A percentile compares a stretch with the other conserved stretches of the same genome.
Conservation (phyloP, 305 asterid genomes). For the Stenogyne calaminthoides region DNA sequence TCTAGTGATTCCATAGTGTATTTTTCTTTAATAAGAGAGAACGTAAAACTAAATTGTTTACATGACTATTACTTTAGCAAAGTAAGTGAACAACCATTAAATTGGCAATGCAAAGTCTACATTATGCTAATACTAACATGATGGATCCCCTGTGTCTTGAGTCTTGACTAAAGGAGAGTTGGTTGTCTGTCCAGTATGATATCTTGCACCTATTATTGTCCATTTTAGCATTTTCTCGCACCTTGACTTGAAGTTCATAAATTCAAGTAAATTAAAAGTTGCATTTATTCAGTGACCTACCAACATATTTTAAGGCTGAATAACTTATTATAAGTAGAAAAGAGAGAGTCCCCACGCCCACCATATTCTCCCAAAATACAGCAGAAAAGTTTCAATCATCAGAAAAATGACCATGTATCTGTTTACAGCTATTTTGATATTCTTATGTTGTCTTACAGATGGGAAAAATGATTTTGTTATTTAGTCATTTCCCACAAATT, state of each 20-base stretch:
- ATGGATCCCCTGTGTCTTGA: not conserved
- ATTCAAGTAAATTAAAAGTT: conserved; percentile 14
- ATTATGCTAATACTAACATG: conserved; percentile 17
- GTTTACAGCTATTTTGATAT: not conserved
- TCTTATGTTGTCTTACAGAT: conserved; percentile 12
- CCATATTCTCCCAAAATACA: not conserved
- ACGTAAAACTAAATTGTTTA: not conserved
- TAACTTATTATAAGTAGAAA: conserved; percentile 1
- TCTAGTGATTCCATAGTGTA: not conserved
- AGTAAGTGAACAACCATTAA: not conserved
- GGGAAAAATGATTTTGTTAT: conserved; percentile 7
- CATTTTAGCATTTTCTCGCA: not conserved
- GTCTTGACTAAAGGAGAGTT: conserved; percentile 5
- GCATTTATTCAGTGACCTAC: conserved; percentile 14
- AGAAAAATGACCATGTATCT: conserved; percentile 11
- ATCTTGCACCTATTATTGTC: conserved; percentile 4
- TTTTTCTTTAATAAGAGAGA: not conserved
- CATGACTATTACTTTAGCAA: not conserved
- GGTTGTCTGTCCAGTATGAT: not conserved
- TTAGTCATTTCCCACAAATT: not conserved
- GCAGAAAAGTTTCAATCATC: not conserved
- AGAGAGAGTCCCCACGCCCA: not conserved
- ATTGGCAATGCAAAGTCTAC: not conserved
- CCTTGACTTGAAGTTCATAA: not conserved
- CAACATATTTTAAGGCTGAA: conserved; percentile 4